Conservation (phyloP, 306 rosid species). For the Cicer yamashitae region DNA sequence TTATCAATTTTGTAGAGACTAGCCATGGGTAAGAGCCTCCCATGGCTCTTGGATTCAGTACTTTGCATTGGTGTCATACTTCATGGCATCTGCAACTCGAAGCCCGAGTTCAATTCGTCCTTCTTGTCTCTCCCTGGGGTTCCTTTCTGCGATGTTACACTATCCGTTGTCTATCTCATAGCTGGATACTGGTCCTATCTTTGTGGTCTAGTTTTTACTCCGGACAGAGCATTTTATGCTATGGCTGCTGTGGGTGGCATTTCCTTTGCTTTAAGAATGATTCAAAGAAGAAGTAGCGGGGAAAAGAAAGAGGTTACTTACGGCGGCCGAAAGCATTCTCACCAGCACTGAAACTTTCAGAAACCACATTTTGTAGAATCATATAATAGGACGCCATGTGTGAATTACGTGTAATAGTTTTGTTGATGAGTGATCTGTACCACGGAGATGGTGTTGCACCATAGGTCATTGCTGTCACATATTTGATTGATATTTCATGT, state of each 20-base stretch:
- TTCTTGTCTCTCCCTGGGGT: conserved; percentile 56
- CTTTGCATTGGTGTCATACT: conserved; percentile 83
- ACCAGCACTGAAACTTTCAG: conserved; percentile 61
- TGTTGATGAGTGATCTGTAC: conserved; percentile 33
- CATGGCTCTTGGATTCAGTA: conserved; percentile 85
- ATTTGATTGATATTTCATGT: conserved; percentile 30
- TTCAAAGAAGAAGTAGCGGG: conserved; percentile 58
- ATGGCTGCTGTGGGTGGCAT: conserved; percentile 76
- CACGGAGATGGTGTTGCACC: conserved; percentile 32
- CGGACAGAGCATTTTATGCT: conserved; percentile 65
- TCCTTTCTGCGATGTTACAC: conserved; percentile 57
- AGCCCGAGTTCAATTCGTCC: conserved; percentile 73
- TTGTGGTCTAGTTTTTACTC: conserved; percentile 79
- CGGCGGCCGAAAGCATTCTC: conserved; percentile 75
- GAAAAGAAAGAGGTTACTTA: too few relatives aligned
- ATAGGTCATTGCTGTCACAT: conserved; percentile 41
- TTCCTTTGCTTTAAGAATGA: conserved; percentile 61
- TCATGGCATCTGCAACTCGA: conserved; percentile 77
- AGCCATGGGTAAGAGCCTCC: conserved; percentile 72
- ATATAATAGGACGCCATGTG: conserved; percentile 26
- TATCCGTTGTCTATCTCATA: conserved; percentile 64
- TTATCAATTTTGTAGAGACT: conserved; percentile 70
- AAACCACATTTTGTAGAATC: conserved; percentile 24
- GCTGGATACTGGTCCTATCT: conserved; percentile 81
- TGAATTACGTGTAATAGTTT: conserved; percentile 26